Base-by-base conservation (phyloP, 331 rosid species). In the Saraca asoca region DNA sequence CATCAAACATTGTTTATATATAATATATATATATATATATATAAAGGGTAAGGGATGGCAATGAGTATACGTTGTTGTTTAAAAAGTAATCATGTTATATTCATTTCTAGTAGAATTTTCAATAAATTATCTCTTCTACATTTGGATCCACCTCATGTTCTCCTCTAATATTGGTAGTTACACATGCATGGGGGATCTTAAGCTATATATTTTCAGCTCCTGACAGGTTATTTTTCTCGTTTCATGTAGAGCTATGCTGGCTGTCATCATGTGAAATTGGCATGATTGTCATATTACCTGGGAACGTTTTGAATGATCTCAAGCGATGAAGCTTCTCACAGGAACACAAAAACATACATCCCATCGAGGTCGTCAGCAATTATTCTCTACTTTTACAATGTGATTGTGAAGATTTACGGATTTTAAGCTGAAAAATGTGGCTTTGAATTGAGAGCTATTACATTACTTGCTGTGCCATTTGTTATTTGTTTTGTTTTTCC, bases 281-380 rank as follows among this genome's bases (percentile, higher is more conserved):
- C 61, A 14, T 33, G 9, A 31, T n/a, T 31, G 29, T 56, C 42
- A 45, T 52, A 42, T 54, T 53, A 18, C 57, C 31, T 66, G 80
- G 52, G 12, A 11, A 51, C 43, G 15, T 70, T 67, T 56, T 14
- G 75, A 54, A 31, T 39, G 66, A 54, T 63, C 64, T 64, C 63
- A 31, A 17, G 63, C 78, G 24, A 64, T 64, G 1, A 68, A 44
- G 76, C 54, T 62, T 45, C n/a, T 78, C 66, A 38, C 45, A 29
- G 59, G 34, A 55, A 31, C 61, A 37, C 56, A 46, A 64, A 1
- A 61, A 49, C 56, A 45, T 20, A 37, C 41, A 34, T 68, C 64
- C 8, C 5, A 43, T 13, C 51, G 72, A 33, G 66, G 65, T 45
- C 66, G 31, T 56, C 9, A 10, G 64, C n/a, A 17, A 17, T 17